phyloP scores from a whole-genome alignment of 768 basidiomycete genomes.

The Tulasnella sp. region DNA sequence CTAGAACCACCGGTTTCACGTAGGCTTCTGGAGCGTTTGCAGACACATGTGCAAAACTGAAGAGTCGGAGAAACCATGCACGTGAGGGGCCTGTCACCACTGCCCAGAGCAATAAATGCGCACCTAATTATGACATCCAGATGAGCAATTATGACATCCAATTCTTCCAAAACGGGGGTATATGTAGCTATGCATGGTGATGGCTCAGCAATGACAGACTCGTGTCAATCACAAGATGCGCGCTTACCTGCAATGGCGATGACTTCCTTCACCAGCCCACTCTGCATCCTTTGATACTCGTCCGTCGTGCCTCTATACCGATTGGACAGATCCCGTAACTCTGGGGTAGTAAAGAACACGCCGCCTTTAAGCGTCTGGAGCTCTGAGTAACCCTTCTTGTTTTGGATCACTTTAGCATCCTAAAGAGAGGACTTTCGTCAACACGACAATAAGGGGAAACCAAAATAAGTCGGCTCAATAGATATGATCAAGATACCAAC shows the following conservation, averaged over 20 bases:
- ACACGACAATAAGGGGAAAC: not conserved
- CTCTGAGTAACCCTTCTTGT: slow-evolving; percentile 65
- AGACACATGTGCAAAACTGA: slow-evolving; percentile 85
- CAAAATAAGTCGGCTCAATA: not conserved
- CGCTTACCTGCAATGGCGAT: slow-evolving; percentile 78
- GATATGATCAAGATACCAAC: too few relatives aligned
- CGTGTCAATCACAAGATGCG: not conserved
- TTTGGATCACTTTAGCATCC: slow-evolving; percentile 67
- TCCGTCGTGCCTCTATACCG: slow-evolving; percentile 59
- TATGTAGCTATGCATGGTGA: slow-evolving; percentile 62
- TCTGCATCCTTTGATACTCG: slow-evolving; percentile 66
- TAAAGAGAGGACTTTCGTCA: slow-evolving; percentile 25
- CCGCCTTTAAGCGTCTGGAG: slow-evolving; percentile 79
- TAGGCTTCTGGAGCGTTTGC: slow-evolving; percentile 79
- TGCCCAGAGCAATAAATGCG: slow-evolving; percentile 10
- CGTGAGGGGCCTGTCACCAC: not conserved
- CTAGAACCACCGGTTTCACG: slow-evolving; percentile 69
- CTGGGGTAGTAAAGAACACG: slow-evolving; percentile 75
- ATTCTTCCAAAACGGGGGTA: slow-evolving; percentile 70
- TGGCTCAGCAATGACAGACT: not conserved
- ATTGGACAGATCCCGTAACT: slow-evolving; percentile 58
- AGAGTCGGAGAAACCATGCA: not conserved
- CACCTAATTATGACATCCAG: slow-evolving; percentile 87
- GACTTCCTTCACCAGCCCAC: slow-evolving; percentile 79
- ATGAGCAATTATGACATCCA: slow-evolving; percentile 79